Percentiles rank a stretch among this genome's conserved stretches.
phyloP scores from a whole-genome alignment of 1,284 basidiomycete genomes.

The Cutaneotrichosporon cyanovorans region DNA sequence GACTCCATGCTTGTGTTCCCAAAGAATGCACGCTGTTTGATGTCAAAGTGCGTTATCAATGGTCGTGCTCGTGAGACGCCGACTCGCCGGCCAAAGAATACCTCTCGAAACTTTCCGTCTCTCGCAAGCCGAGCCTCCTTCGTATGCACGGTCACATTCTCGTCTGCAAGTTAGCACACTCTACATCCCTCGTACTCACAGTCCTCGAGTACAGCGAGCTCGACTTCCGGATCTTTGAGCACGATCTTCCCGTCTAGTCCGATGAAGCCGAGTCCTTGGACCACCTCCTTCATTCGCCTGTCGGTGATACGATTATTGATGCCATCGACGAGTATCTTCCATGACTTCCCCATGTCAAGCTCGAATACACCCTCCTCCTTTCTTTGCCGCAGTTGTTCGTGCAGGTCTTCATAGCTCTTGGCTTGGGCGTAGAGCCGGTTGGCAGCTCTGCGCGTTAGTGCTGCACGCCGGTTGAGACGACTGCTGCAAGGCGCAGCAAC shows the following conservation, averaged over 20 bases:
- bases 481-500: no score
- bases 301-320: slow-evolving; percentile 50
- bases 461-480: no score
- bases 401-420: slow-evolving; percentile 59
- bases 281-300: slow-evolving; percentile 48
- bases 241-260: slow-evolving; percentile 69
- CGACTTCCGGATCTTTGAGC: slow-evolving; percentile 71
- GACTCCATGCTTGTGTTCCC: slow-evolving; percentile 99
- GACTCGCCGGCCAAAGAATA: slow-evolving; percentile 79
- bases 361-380: slow-evolving; percentile 52
- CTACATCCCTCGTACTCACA: slow-evolving; percentile 51
- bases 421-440: slow-evolving; percentile 70
- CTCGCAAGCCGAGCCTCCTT: slow-evolving; percentile 38
- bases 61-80: slow-evolving; percentile 63
- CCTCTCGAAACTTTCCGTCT: slow-evolving; percentile 60
- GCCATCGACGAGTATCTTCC: slow-evolving; percentile 70
- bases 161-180: slow-evolving; percentile 23
- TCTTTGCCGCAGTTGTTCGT: slow-evolving; percentile 52
- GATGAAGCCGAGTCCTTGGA: slow-evolving; percentile 74
- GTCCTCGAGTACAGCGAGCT: slow-evolving; percentile 80
- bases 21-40: slow-evolving; percentile 84
- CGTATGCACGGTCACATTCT: slow-evolving; percentile 22
- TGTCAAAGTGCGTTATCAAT: slow-evolving; percentile 64
- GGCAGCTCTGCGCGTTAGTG: slow-evolving; percentile 69
- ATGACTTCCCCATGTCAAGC: slow-evolving; percentile 61